A percentile compares a stretch with the other conserved stretches of the same genome.
Evolutionary conservation across 257 asterid genomes (phyloP).

Genomic region (Lycium barbarum): DNA sequence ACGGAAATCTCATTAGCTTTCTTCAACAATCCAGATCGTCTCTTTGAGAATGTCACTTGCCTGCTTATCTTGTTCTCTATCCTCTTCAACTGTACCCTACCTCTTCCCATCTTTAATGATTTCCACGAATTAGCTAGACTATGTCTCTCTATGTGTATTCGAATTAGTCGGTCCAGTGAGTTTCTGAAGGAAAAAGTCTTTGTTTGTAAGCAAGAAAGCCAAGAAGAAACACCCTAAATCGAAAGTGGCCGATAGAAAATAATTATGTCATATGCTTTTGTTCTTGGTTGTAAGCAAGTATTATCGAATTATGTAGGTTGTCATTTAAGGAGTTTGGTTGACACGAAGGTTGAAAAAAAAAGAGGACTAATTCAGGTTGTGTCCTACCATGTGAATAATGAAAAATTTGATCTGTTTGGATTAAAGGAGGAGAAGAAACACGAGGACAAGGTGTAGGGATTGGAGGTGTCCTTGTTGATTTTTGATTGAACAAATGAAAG

Average conservation of each 20-base stretch:
- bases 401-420: not conserved
- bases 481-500: conserved; percentile 13
- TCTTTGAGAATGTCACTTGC: conserved; percentile 80
- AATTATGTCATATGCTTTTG: not conserved
- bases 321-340: not conserved
- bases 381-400: not conserved
- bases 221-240: not conserved
- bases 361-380: conserved; percentile 1
- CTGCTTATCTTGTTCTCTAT: conserved; percentile 84
- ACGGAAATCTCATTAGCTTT: conserved; percentile 90
- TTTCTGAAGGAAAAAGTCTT: not conserved
- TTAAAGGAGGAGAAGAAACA: not conserved
- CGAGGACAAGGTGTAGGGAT: not conserved
- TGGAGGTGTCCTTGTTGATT: not conserved
- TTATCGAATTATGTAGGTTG: not conserved
- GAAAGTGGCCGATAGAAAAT: not conserved
- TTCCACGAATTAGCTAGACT: not conserved
- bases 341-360: not conserved
- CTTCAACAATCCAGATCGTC: conserved; percentile 69
- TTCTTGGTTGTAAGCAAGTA: not conserved
- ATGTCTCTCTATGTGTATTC: not conserved
- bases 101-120: conserved; percentile 62
- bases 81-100: conserved; percentile 72
- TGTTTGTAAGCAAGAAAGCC: not conserved
- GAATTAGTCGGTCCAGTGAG: not conserved